Percentiles rank a stretch among this genome's conserved stretches.
These are phyloP conservation scores for Neohortaea acidophila DNA, from an alignment of 495 filamentous ascomycete species.

Conservation along the genomic window DNA sequence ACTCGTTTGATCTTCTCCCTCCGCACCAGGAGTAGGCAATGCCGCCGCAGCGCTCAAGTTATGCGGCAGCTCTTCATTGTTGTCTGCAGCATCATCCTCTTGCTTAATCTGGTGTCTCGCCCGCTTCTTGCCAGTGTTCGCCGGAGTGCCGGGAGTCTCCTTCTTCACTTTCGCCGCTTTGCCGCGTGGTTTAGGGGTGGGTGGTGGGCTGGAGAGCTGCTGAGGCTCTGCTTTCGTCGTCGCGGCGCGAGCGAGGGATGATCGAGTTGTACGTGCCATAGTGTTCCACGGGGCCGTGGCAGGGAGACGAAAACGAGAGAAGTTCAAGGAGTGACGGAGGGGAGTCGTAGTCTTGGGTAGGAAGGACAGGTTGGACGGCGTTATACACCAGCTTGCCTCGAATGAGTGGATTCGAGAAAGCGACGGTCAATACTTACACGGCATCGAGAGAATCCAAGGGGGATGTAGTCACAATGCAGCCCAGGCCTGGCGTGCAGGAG, in stretches of 20 bases:
- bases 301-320: too few relatives aligned
- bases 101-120: constrained; percentile 14
- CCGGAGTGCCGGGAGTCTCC: constrained; percentile 6
- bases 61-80: constrained; percentile 26
- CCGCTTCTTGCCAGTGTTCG: constrained; percentile 19
- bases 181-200: constrained; percentile 13
- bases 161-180: not conserved
- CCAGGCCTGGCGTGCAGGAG: too few relatives aligned
- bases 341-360: too few relatives aligned
- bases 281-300: not conserved
- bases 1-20: constrained; percentile 5
- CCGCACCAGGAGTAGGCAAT: constrained; percentile 7
- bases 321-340: too few relatives aligned
- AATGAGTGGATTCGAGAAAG: too few relatives aligned
- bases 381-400: too few relatives aligned
- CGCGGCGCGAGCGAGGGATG: constrained; percentile 11
- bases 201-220: constrained; percentile 25
- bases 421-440: too few relatives aligned
- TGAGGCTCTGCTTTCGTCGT: constrained; percentile 13
- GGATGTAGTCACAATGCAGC: too few relatives aligned
- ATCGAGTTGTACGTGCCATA: constrained; percentile 17
- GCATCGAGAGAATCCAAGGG: too few relatives aligned
- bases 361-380: too few relatives aligned
- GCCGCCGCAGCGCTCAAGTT: constrained; percentile 23
- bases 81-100: constrained; percentile 21